Evolutionary conservation across 331 rosid species (phyloP), one percentile per base, ranked within the genome.

Genomic region (Prunus yedoensis): DNA sequence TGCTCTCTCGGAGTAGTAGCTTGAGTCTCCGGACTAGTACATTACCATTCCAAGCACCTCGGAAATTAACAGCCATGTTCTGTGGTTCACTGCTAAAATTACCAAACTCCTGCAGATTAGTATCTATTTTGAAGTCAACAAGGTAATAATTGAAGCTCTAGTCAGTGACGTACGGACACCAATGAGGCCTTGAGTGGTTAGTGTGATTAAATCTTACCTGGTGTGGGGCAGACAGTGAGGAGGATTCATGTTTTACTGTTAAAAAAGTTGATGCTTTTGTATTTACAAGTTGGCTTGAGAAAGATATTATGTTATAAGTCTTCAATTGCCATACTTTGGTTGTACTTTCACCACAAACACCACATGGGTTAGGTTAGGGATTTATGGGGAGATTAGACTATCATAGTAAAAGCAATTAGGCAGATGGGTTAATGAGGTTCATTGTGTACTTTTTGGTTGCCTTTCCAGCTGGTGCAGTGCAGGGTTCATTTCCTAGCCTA

Each of bases 331-430:
- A 61, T n/a, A 35, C 46, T 25, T 38, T 56, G 51, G 30, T 52
- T 66, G 79, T 41, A 70, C 50, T 51, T 61, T 23, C 15, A 27
- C 66, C 64, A 38, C 49, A 21, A 52, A n/a, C 52, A 71, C 51
- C 65, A 20, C 75, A 71, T 71, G 76, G 38, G 51, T 56, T 56
- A 30, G 38, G 51, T 56, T 56, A 30, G 56, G 30, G 50, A 25
- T 46, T 77, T 18, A 18, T 57, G 17, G 50, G 23, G 32, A 43
- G 41, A 46, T 43, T 64, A 57, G 53, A 18, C 5, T 60, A 4
- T 61, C 58, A 45, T 35, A 65, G 49, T 21, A 67, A 73, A 58
- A 14, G 41, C 43, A 11, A 53, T 56, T 46, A 30, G 12, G 67
- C 17, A 21, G 72, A 38, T 4, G 25, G 49, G 11, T 52, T 16